Base-by-base conservation (phyloP, 208 protist species). In the Baffinella frigidus region DNA sequence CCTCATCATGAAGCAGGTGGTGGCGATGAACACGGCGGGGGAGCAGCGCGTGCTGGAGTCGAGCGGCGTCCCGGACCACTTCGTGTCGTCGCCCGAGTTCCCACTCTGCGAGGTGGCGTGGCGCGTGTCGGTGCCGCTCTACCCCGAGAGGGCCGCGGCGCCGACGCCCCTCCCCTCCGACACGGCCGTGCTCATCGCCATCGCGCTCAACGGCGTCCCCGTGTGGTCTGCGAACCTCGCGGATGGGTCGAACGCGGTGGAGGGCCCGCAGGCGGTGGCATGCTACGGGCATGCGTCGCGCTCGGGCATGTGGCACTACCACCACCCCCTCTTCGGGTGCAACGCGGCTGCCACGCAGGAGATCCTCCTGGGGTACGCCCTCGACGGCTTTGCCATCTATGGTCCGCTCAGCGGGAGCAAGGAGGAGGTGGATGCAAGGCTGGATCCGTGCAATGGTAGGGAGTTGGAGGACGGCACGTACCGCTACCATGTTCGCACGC, bases 281-380 rank as follows among this genome's bases (percentile, higher is more conserved):
- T 87, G 77, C 77, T 87, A 87, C 44, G 77, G 77, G 4, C 77
- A 87, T 43, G 36, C 77, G 10, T 71, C 77, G 0, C 20, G 27
- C 4, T 61, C n/a, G 39, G 77, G 77, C 44, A 87, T 87, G 77
- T 87, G 77, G 77, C 77, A 87, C 77, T 87, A 87, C 38, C 77
- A 87, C 77, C 77, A 87, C 50, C 77, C 77, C 38, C 3, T 61
- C 14, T 9, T 87, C 10, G 77, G 27, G 35, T 87, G 77, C 77
- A 35, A 3, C 14, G 27, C 11, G 4, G 50, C 43, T 2, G 77
- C 50, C 0, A 41, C 17, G 20, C 77, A 71, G 11, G 39, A 61
- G 38, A 87, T 43, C 7, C 44, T 87, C 3, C 77, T 87, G 14
- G 77, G 77, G 4, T 87, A 61, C 44, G 77, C 77, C 4, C 36